Evolutionary conservation across 495 filamentous ascomycete genomes (phyloP), one percentile per base, ranked within the genome.

Genomic region (Wilcoxina mikolae): DNA sequence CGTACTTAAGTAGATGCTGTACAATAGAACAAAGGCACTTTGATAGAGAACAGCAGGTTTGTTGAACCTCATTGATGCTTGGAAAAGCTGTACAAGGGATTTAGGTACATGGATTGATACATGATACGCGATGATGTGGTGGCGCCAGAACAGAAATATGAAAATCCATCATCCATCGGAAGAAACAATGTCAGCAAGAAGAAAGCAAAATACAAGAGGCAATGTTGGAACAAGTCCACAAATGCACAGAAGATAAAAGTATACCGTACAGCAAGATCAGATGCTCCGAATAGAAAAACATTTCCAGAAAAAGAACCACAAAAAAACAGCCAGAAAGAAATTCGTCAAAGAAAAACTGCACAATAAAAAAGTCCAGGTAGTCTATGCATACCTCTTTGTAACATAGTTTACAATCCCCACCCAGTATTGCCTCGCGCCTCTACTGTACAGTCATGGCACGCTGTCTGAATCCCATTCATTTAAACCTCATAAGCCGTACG

Each of bases 401-500:
- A 52, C 29, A 52, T 52, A 52, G 49, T 52, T 52, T 52, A 52
- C 49, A 52, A 26, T 38, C 49, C 49, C 49, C 18, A 38, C 12
- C 31, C 28, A 27, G 7, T 43, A 49, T 38, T 39, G 20, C 49
- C 49, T 26, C 43, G 22, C 22, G 43, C 43, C 43, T 46, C 29
- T 52, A 52, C 49, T 52, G 23, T 52, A 52, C 49, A 52, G 49
- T 39, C 49, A 52, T 52, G 31, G 49, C 49, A 52, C 49, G 27
- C 23, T 7, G 15, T 26, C 33, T 27, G n/a, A 35, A 38, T 4
- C 24, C 27, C 49, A 20, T 22, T 52, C 49, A 52, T 52, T 22
- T 38, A 52, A 52, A 22, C 49, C 29, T 41, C 31, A 25, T 33
- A 17, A 50, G 43, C 24, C 47, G 2, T 50, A 50, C 11, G 22